Base-by-base conservation (phyloP, 371 early-diverging fungal genomes). In the Synchytrium microbalum region DNA sequence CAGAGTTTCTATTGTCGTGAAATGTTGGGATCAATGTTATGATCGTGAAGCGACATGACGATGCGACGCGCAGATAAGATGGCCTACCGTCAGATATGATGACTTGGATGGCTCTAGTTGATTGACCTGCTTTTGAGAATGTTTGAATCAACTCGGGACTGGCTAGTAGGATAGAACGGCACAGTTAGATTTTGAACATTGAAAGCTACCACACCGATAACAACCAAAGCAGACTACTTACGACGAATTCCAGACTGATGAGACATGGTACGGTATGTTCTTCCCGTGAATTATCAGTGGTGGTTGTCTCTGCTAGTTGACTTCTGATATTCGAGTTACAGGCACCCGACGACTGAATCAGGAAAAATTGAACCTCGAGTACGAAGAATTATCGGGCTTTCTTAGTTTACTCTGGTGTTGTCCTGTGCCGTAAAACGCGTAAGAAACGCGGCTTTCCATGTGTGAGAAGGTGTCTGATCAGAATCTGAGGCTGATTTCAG, bases 181-280 rank as follows among this genome's bases (percentile, higher is more conserved):
- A n/a, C 51, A n/a, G 51, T 13, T 51, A n/a, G 51, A n/a, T 51
- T 51, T 51, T 13, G 56, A 24, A 55, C 23, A 55, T n/a, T 8
- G 8, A 55, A 13, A 24, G 25, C 13, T 13, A n/a, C 56, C 5
- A 55, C 23, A 24, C 13, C 8, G 53, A 63, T 13, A 59, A 58
- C 25, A 63, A 24, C 31, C 19, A 24, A 25, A 2, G 23, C 1
- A 5, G 19, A 0, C 46, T 8, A 57, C 63, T 57, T 75, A 76
- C 84, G 79, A 77, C 70, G 66, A 59, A 84, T 84, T 56, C 84
- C 84, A 70, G 81, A 79, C 70, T 84, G 84, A 69, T 79, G 79
- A 63, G 83, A 83, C 83, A 83, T 83, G 61, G 24, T 55, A 24
- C 24, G 8, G 25, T 51, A 14, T 13, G 51, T 51, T 13, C n/a